Percentiles rank a stretch among this genome's conserved stretches.
These are phyloP conservation scores for Trichocomaceae sp. DNA, from an alignment of 2,329 filamentous ascomycete species.

Conservation along the genomic window DNA sequence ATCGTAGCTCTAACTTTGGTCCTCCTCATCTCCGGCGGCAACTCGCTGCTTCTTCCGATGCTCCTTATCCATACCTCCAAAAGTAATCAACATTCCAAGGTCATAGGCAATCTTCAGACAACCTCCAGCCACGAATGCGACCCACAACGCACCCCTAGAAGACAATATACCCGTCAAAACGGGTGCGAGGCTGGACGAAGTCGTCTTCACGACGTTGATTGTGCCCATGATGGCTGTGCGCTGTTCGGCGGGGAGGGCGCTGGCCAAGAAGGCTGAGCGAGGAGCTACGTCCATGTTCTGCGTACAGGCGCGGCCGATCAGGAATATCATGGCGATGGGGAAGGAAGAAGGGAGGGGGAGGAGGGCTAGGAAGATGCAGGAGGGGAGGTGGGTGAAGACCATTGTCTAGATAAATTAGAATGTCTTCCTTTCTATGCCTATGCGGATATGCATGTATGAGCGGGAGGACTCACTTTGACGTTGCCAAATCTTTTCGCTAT, in stretches of 20 bases:
- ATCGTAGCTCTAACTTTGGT: too few species aligned
- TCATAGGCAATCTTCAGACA: constrained; percentile 57
- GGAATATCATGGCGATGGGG: constrained; percentile 51
- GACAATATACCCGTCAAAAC: constrained; percentile 59
- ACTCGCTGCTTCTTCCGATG: constrained; percentile 1
- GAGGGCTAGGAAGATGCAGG: constrained; percentile 57
- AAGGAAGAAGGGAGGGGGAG: constrained; percentile 53
- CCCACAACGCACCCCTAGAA: constrained; percentile 51
- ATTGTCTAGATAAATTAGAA: constrained; percentile 49
- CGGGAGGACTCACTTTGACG: constrained; percentile 34
- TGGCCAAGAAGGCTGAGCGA: constrained; percentile 61
- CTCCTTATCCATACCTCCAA: constrained; percentile 29
- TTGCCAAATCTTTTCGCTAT: constrained; percentile 58
- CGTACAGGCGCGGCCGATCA: constrained; percentile 56
- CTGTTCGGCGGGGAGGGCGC: constrained; percentile 57
- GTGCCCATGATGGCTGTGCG: constrained; percentile 66
- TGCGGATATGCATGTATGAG: background rate
- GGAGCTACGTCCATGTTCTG: constrained; percentile 67
- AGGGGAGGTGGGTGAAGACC: constrained; percentile 68
- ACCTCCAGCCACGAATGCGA: constrained; percentile 59
- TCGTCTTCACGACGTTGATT: constrained; percentile 63
- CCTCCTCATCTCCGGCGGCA: background rate
- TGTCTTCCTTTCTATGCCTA: background rate
- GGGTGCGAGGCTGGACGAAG: constrained; percentile 56
- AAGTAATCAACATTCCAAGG: constrained; percentile 50